Evolutionary conservation across 352 stramenopile species (phyloP).

Genomic region (Phytophthora idaei): DNA sequence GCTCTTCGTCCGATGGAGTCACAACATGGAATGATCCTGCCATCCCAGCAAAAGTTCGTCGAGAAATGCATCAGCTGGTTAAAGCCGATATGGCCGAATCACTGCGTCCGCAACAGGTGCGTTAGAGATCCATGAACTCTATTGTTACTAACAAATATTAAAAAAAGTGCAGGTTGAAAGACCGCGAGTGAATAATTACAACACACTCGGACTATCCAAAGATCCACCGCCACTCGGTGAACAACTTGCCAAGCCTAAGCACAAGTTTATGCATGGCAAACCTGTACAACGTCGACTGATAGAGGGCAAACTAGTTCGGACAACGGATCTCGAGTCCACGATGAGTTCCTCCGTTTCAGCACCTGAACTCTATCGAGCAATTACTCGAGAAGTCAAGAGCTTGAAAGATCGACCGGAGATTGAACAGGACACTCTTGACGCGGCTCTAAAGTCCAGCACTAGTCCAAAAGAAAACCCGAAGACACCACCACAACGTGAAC

Average conservation of each 20-base stretch:
- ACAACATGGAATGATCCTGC: conserved; percentile 4
- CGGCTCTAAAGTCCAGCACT: conserved; percentile 13
- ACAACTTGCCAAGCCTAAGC: conserved; percentile 13
- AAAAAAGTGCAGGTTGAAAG: conserved; percentile 15
- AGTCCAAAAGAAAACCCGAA: conserved; percentile 5
- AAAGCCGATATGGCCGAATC: conserved; percentile 21
- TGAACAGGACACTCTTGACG: conserved; percentile 22
- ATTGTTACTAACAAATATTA: background rate
- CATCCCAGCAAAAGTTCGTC: conserved; percentile 35
- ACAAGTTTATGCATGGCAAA: conserved; percentile 45
- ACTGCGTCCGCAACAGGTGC: conserved; percentile 16
- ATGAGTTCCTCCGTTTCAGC: conserved; percentile 33
- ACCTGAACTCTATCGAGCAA: conserved; percentile 30
- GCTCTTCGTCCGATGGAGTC: conserved; percentile 21
- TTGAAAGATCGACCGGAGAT: conserved; percentile 20
- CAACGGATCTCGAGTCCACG: conserved; percentile 5
- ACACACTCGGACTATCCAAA: conserved; percentile 45
- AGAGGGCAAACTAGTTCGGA: conserved; percentile 46
- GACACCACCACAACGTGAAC: background rate
- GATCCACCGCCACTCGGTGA: conserved; percentile 26
- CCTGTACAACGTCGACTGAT: conserved; percentile 46
- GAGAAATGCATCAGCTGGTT: conserved; percentile 54
- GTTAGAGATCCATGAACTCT: background rate
- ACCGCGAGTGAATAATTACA: conserved; percentile 38
- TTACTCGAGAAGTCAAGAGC: conserved; percentile 24